Evolutionary conservation across 129 eudicot genomes (phyloP).

Genomic region (Flaveria trinervia): DNA sequence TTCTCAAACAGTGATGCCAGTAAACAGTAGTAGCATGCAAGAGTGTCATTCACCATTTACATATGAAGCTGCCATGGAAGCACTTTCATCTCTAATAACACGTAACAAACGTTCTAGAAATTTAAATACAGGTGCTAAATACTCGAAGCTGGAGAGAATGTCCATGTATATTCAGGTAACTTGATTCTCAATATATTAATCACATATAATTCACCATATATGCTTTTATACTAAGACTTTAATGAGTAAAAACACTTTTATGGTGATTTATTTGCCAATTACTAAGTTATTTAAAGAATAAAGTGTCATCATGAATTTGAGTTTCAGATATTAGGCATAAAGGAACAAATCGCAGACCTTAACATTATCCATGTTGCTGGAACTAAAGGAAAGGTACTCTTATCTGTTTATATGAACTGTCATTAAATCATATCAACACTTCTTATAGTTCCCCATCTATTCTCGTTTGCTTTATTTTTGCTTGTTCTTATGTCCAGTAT

Average conservation of each 20-base stretch:
- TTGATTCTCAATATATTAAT: constrained; percentile 15
- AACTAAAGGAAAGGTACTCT: constrained; percentile 93
- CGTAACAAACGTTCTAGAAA: constrained; percentile 53
- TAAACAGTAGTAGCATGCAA: constrained; percentile 35
- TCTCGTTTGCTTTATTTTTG: constrained; percentile 7
- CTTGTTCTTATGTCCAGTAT: constrained; percentile 5
- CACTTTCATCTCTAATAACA: constrained; percentile 84
- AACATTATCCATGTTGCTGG: constrained; percentile 97
- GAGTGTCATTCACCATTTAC: constrained; percentile 41
- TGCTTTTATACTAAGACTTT: neutral
- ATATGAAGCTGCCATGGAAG: constrained; percentile 89
- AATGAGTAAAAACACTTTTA: neutral
- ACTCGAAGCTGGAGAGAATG: constrained; percentile 76
- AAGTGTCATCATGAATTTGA: constrained; percentile 23
- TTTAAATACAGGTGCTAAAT: constrained; percentile 41
- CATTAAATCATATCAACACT: constrained; percentile 14
- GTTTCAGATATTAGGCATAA: constrained; percentile 81
- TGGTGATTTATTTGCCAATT: constrained; percentile 1
- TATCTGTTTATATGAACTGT: constrained; percentile 10
- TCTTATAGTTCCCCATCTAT: neutral
- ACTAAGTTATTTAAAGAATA: neutral
- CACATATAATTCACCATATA: neutral
- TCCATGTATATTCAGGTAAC: constrained; percentile 72
- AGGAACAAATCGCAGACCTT: constrained; percentile 69
- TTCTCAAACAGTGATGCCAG: constrained; percentile 39